Conservation (phyloP, 306 rosid species). For the Echinosophora koreensis region DNA sequence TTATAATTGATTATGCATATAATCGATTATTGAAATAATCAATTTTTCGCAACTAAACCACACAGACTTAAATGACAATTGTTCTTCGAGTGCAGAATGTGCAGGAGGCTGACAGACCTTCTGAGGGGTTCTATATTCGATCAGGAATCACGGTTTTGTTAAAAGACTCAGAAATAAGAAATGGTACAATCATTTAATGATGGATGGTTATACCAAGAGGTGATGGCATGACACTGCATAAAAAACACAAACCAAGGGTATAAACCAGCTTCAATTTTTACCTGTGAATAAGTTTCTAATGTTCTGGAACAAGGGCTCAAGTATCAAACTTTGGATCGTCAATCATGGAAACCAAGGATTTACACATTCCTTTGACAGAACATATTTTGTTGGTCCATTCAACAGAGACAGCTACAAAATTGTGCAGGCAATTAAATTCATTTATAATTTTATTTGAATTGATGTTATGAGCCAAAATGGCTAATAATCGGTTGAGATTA, state of each 20-base stretch:
- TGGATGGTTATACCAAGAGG: neutral
- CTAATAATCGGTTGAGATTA: conserved; percentile 24
- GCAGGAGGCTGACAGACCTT: conserved; percentile 58
- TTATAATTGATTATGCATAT: no score
- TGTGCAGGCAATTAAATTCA: conserved; percentile 34
- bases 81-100: conserved; percentile 53
- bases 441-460: conserved; percentile 5
- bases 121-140: conserved; percentile 59
- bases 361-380: conserved; percentile 29
- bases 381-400: conserved; percentile 34
- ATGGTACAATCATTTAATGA: conserved; percentile 52
- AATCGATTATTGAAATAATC: no score
- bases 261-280: conserved; percentile 29
- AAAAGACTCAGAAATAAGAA: conserved; percentile 49
- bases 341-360: conserved; percentile 30
- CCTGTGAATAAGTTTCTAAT: conserved; percentile 33
- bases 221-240: conserved; percentile 32
- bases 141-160: conserved; percentile 59
- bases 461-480: conserved; percentile 37
- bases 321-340: conserved; percentile 49
- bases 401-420: conserved; percentile 16
- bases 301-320: conserved; percentile 38
- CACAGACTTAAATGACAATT: conserved; percentile 31
- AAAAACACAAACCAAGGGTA: conserved; percentile 2
- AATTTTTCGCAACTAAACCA: no score